Percentiles rank a stretch among this genome's conserved stretches.
Evolutionary conservation across 305 asterid species (phyloP).

Genomic region (Ajuga reptans): DNA sequence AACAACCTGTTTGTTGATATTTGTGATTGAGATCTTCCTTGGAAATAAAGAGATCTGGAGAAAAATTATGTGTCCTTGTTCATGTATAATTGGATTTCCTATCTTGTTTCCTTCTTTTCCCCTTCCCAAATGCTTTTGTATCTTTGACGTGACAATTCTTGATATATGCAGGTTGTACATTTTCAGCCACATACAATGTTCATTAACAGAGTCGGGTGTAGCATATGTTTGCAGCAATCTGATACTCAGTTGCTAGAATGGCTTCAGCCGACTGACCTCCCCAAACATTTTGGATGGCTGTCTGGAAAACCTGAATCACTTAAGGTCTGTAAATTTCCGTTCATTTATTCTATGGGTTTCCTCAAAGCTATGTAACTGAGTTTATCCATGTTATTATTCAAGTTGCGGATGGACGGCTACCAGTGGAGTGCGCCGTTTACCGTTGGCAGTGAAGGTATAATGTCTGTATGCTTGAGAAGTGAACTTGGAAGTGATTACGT

Average conservation of each 20-base stretch:
- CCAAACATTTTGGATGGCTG: constrained; percentile 77
- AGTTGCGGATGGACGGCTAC: constrained; percentile 84
- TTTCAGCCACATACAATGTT: constrained; percentile 88
- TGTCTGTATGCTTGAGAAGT: constrained; percentile 66
- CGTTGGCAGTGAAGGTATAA: constrained; percentile 64
- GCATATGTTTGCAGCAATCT: constrained; percentile 71
- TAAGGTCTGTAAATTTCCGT: constrained; percentile 47
- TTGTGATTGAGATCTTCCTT: not conserved
- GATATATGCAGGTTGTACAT: constrained; percentile 73
- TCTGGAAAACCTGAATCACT: constrained; percentile 67
- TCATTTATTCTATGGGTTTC: constrained; percentile 14
- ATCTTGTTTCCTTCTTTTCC: not conserved
- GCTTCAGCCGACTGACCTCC: constrained; percentile 82
- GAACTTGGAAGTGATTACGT: constrained; percentile 40
- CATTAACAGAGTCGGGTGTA: constrained; percentile 71
- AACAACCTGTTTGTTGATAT: not conserved
- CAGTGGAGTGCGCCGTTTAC: constrained; percentile 87
- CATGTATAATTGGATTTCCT: constrained; percentile 9
- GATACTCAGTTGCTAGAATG: constrained; percentile 66
- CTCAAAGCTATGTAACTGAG: constrained; percentile 22
- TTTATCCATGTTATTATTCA: constrained; percentile 26
- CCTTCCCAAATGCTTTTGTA: not conserved
- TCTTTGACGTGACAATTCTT: constrained; percentile 12
- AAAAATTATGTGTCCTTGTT: not conserved
- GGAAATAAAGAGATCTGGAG: not conserved